Evolutionary conservation across 306 rosid species (phyloP).

Genomic region (Biancaea sappan): DNA sequence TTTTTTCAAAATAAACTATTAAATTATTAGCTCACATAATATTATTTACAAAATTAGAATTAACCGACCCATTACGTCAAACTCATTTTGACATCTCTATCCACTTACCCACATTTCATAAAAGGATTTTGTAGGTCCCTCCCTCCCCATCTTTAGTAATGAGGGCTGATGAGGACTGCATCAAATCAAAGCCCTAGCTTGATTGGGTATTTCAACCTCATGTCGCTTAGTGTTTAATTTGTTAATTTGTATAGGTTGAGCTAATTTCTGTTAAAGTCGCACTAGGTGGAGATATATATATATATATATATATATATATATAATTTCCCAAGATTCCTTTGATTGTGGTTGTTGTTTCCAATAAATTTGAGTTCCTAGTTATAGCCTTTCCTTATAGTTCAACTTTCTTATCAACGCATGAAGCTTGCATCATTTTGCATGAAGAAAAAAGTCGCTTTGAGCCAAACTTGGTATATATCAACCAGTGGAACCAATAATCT

Average conservation of each 20-base stretch:
- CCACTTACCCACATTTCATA: not conserved
- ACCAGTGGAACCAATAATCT: not conserved
- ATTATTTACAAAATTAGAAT: too few species aligned
- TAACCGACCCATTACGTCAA: too few species aligned
- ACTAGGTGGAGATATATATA: not conserved
- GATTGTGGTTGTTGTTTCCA: too few species aligned
- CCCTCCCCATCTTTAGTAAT: not conserved
- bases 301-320: too few species aligned
- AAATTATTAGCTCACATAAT: too few species aligned
- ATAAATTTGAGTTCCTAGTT: not conserved
- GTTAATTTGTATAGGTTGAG: not conserved
- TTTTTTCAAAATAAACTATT: too few species aligned
- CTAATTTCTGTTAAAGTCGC: constrained; percentile 27
- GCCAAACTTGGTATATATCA: not conserved
- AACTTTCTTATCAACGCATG: too few species aligned
- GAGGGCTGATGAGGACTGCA: too few species aligned
- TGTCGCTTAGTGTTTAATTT: not conserved
- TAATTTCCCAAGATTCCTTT: not conserved
- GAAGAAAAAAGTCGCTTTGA: not conserved
- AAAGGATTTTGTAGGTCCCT: constrained; percentile 13
- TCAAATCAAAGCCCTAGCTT: not conserved
- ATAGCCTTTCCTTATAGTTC: too few species aligned
- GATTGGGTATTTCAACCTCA: not conserved
- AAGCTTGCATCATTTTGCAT: too few species aligned
- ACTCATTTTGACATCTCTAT: too few species aligned